Base-by-base conservation (phyloP, 495 filamentous ascomycete species). In the Wilcoxina mikolae region DNA sequence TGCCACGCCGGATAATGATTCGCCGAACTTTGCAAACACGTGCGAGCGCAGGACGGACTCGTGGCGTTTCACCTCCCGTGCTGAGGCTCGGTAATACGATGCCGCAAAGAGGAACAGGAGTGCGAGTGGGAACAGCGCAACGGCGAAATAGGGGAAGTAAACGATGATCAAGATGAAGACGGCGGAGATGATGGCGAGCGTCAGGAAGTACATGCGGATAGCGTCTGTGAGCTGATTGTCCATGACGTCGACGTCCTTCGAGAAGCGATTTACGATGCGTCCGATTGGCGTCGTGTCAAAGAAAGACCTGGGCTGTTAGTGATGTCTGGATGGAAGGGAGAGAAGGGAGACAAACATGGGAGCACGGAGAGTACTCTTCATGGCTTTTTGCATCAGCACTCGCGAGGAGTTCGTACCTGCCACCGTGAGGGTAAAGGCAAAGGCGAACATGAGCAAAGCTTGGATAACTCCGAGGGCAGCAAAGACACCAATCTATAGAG, bases 221-320 rank as follows among this genome's bases (percentile, higher is more conserved):
- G 86, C 81, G 64, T 95, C 91, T 0, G 83, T 82, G 7, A 95
- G 73, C 41, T 78, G 87, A 66, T 94, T 95, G 67, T 98, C 91
- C 87, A 98, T 93, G 28, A 84, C 82, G 61, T 94, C 84, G 43
- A 95, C 82, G 67, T 98, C 91, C 61, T 89, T 87, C 2, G 88
- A 90, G 70, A 98, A 98, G 20, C 91, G 84, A 65, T 96, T 98
- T 7, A 87, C 91, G 65, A 98, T 95, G 23, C 91, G 81, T n/a
- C 91, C 91, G 0, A 95, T 72, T 1, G 91, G 91, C 0, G 91
- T 98, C 0, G 90, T 95, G 59, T 95, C 91, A 71, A 96, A 95
- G 73, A 96, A 96, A 3, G 27, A 38, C 23, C 27, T 49, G 18
- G 22, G 18, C 12, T 20, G 42, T 45, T 23, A 45, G 42, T 9